Conservation (phyloP, 345 rosid genomes). For the Microthlaspi erraticum region DNA sequence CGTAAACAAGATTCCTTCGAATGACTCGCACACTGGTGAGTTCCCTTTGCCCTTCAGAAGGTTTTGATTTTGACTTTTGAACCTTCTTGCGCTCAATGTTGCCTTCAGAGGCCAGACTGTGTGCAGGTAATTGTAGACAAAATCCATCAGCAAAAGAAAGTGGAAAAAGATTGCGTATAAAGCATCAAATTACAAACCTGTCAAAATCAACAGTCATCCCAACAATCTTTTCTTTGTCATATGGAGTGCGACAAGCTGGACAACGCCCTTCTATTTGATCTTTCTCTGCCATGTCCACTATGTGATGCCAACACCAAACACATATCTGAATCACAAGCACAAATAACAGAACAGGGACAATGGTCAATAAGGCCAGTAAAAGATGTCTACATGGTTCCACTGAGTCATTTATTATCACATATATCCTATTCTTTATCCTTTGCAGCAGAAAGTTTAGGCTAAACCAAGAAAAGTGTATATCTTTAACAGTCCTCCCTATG, state of each 20-base stretch:
- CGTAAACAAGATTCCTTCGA: conserved; percentile 72
- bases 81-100: conserved; percentile 51
- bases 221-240: conserved; percentile 91
- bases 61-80: conserved; percentile 63
- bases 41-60: conserved; percentile 69
- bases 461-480: not conserved
- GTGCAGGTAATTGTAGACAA: not conserved
- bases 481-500: too few species aligned
- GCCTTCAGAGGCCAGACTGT: conserved; percentile 51
- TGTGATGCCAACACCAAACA: conserved; percentile 98
- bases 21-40: conserved; percentile 69
- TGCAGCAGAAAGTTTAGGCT: not conserved
- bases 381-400: not conserved
- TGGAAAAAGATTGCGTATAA: not conserved
- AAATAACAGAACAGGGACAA: conserved; percentile 3
- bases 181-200: conserved; percentile 54
- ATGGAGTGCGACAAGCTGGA: conserved; percentile 86
- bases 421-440: not conserved
- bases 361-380: too few species aligned
- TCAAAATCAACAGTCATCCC: conserved; percentile 77
- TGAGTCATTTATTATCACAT: not conserved
- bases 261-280: conserved; percentile 82
- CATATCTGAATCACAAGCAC: conserved; percentile 58
- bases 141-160: conserved; percentile 32
- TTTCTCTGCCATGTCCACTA: conserved; percentile 96